Base-by-base conservation (phyloP, 164 flowering plant species). In the Vitis cinerea region DNA sequence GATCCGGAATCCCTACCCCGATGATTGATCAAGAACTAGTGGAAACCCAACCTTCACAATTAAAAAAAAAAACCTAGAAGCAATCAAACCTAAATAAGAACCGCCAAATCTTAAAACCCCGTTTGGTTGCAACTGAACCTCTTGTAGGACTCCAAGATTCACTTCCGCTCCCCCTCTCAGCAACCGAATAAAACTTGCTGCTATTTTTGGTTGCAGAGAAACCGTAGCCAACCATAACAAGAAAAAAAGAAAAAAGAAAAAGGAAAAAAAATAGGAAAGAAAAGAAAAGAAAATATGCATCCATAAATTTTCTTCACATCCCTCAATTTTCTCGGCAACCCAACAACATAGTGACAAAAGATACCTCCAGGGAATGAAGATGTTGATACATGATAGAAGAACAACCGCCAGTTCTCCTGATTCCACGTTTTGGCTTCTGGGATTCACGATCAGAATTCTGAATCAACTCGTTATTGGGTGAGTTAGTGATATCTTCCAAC, bases 281-380 rank as follows among this genome's bases (percentile, higher is more conserved):
- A 3, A 0, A 48, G 11, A 30, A 64, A 71, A 30, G 8, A 9
- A 64, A 57, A 55, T 3, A 48, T n/a, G 16, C 31, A 1, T 10
- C 0, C 56, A 44, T 37, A 37, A 37, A 37, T 37, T 37, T 23
- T 23, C 27, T 23, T 23, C 27, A 23, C 27, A 1, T 23, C 27
- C 27, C 27, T 23, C 27, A 23, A 23, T 23, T 23, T 37, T 4
- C 44, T 37, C 44, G 44, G 44, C 44, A 37, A 37, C 7, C 44
- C 0, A 37, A 37, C 44, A 37, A 37, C 4, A 37, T 37, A 37
- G 44, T 37, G 44, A 37, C 44, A 37, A 37, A 37, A 37, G 44
- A 8, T 75, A 87, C 91, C 94, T 89, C 94, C 81, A 84, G 51
- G 2, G 83, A 75, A 37, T 60, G 88, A 63, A 89, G 81, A 77